Conservation (phyloP, 2,329 filamentous ascomycete species). For the Trichoderma sp. region DNA sequence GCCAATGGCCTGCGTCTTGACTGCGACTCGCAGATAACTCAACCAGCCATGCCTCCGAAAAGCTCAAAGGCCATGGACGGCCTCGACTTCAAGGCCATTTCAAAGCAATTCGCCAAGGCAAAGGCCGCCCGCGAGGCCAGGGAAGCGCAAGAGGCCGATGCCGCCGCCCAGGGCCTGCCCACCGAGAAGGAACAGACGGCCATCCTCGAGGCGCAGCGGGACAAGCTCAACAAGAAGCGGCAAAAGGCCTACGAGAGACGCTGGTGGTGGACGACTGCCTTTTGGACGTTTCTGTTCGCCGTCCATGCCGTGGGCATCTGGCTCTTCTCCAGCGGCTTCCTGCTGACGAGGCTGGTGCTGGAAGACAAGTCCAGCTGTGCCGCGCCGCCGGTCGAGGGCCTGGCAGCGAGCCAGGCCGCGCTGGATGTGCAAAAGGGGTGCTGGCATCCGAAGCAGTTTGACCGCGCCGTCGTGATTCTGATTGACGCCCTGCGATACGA, state of each 20-base stretch:
- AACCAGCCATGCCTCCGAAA: conserved; percentile 36
- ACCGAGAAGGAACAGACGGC: conserved; percentile 43
- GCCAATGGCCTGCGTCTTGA: conserved; percentile 29
- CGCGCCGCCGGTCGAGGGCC: conserved; percentile 65
- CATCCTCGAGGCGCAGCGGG: conserved; percentile 50
- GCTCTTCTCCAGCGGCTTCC: conserved; percentile 93
- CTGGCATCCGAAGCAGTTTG: conserved; percentile 94
- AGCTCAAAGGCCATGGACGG: conserved; percentile 35
- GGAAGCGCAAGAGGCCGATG: conserved; percentile 43
- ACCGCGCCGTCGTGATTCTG: conserved; percentile 86
- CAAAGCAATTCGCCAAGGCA: conserved; percentile 57
- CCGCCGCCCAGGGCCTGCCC: conserved; percentile 38
- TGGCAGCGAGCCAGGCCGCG: conserved; percentile 50
- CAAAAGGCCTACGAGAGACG: conserved; percentile 56
- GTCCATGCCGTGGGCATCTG: conserved; percentile 82
- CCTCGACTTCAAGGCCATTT: conserved; percentile 57
- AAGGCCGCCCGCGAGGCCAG: conserved; percentile 52
- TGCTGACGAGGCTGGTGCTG: conserved; percentile 82
- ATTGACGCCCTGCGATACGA: conserved; percentile 96
- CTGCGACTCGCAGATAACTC: conserved; percentile 27
- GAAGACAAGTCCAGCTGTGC: conserved; percentile 75
- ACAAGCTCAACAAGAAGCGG: conserved; percentile 52
- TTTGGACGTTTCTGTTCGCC: conserved; percentile 71
- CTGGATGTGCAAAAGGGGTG: conserved; percentile 68
- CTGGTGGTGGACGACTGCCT: conserved; percentile 63